Evolutionary conservation across 345 rosid genomes (phyloP).

Genomic region (Limnanthes douglasii): DNA sequence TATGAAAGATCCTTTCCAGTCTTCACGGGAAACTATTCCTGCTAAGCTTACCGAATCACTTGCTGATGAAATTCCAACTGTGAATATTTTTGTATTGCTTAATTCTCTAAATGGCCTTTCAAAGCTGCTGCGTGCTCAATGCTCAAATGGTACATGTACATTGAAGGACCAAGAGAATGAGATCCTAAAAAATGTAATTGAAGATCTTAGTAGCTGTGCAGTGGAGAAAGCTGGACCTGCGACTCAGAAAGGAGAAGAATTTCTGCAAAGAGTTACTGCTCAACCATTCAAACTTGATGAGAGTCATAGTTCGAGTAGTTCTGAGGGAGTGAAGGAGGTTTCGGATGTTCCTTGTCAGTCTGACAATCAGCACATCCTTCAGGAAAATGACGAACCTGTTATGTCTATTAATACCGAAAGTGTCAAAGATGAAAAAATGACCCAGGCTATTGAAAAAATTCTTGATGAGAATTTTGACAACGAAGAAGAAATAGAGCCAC

Average conservation of each 20-base stretch:
- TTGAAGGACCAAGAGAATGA: conserved; percentile 37
- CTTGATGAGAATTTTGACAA: conserved; percentile 47
- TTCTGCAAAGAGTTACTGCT: conserved; percentile 3
- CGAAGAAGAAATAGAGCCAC: conserved; percentile 35
- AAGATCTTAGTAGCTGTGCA: conserved; percentile 42
- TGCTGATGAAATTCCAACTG: too few species aligned
- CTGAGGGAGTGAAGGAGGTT: conserved; percentile 6
- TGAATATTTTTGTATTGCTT: conserved; percentile 23
- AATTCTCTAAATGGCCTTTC: conserved; percentile 52
- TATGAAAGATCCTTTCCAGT: conserved; percentile 12
- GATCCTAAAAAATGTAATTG: conserved; percentile 38
- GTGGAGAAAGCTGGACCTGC: conserved; percentile 16
- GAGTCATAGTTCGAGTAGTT: conserved; percentile 17
- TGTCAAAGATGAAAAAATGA: conserved; percentile 31
- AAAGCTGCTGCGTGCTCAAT: conserved; percentile 49
- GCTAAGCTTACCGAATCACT: too few species aligned
- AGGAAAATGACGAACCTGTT: conserved; percentile 11
- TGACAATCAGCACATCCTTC: conserved; percentile 13
- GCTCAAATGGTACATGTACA: conserved; percentile 31
- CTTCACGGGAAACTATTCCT: too few species aligned
- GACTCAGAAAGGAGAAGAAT: conserved; percentile 16
- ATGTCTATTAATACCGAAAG: conserved; percentile 11
- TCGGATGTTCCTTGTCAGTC: conserved; percentile 4
- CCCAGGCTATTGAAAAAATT: conserved; percentile 63
- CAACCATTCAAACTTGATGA: conserved; percentile 17